phyloP scores from a whole-genome alignment of 2,329 filamentous ascomycete species.

The Myriosclerotinia scirpicola region DNA sequence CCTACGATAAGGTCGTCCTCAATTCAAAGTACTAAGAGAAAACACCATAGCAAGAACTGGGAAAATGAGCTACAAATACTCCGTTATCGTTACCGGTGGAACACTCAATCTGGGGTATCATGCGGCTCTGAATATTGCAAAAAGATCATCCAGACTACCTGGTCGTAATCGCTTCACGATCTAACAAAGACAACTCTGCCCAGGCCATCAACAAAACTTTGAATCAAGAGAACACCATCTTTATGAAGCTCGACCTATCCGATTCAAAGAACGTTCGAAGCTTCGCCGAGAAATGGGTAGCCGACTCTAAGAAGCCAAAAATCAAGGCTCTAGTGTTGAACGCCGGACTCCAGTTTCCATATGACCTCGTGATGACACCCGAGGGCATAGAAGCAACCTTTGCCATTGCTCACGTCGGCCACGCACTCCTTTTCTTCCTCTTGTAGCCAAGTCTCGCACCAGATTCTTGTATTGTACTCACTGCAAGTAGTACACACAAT shows the following conservation, averaged over 20 bases:
- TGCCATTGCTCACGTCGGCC: conserved; percentile 51
- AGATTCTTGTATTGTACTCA: conserved; percentile 48
- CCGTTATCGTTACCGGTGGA: conserved; percentile 49
- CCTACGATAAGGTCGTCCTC: too few species aligned
- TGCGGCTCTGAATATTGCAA: conserved; percentile 45
- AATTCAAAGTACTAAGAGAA: not conserved
- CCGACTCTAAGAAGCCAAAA: conserved; percentile 37
- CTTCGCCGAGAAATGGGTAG: conserved; percentile 26
- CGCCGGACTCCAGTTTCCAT: conserved; percentile 48
- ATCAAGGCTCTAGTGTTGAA: conserved; percentile 51
- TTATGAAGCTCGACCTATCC: conserved; percentile 40
- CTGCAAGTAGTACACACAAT: conserved; percentile 50
- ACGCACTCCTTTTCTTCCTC: conserved; percentile 51
- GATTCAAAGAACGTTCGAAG: conserved; percentile 40
- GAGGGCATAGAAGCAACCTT: conserved; percentile 52
- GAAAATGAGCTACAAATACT: conserved; percentile 30
- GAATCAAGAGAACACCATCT: conserved; percentile 45
- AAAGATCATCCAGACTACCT: conserved; percentile 43
- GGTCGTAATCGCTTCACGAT: conserved; percentile 44
- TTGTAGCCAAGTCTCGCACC: conserved; percentile 45
- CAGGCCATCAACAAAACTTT: conserved; percentile 46
- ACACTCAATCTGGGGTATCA: conserved; percentile 48
- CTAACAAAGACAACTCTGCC: not conserved
- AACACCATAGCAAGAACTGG: not conserved
- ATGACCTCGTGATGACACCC: conserved; percentile 39